A percentile compares a stretch with the other conserved stretches of the same genome.
phyloP scores from a whole-genome alignment of 768 basidiomycete species.

The Lactarius hatsudake region DNA sequence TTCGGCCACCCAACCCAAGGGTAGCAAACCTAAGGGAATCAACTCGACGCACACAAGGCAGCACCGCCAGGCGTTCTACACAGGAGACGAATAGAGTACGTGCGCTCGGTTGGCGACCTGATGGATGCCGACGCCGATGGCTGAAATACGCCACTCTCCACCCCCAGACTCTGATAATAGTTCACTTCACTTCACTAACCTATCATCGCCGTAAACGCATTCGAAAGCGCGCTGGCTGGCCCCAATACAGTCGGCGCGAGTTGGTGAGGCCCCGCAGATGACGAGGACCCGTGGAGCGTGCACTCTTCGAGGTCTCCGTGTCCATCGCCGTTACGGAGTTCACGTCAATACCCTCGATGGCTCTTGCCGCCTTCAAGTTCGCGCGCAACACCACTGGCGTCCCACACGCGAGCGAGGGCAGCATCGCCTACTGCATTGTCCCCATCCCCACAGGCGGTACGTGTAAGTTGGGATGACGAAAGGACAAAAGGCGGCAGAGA shows the following conservation, averaged over 20 bases:
- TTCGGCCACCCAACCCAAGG: slow-evolving; percentile 22
- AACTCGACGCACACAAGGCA: slow-evolving; percentile 60
- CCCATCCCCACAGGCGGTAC: background rate
- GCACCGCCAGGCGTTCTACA: slow-evolving; percentile 41
- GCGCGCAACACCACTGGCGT: background rate
- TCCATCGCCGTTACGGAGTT: slow-evolving; percentile 22
- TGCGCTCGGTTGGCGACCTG: slow-evolving; percentile 60
- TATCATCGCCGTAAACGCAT: slow-evolving; percentile 30
- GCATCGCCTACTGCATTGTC: slow-evolving; percentile 27
- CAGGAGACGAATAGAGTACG: slow-evolving; percentile 58
- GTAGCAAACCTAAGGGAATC: slow-evolving; percentile 59
- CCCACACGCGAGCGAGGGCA: too few species aligned
- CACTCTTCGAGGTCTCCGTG: slow-evolving; percentile 17
- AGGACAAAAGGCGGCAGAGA: slow-evolving; percentile 92
- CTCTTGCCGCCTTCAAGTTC: slow-evolving; percentile 5
- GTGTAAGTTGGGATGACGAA: slow-evolving; percentile 57
- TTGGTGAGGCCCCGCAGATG: slow-evolving; percentile 24
- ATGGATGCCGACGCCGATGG: slow-evolving; percentile 55
- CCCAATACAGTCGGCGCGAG: slow-evolving; percentile 26
- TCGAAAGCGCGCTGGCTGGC: slow-evolving; percentile 35
- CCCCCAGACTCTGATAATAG: background rate
- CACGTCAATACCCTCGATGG: background rate
- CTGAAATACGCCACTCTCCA: background rate
- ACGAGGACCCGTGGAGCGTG: slow-evolving; percentile 28
- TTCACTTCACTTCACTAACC: background rate